Evolutionary conservation across 2,329 filamentous ascomycete genomes (phyloP), one percentile per base, ranked within the genome.

Genomic region (Calonectria pteridis): DNA sequence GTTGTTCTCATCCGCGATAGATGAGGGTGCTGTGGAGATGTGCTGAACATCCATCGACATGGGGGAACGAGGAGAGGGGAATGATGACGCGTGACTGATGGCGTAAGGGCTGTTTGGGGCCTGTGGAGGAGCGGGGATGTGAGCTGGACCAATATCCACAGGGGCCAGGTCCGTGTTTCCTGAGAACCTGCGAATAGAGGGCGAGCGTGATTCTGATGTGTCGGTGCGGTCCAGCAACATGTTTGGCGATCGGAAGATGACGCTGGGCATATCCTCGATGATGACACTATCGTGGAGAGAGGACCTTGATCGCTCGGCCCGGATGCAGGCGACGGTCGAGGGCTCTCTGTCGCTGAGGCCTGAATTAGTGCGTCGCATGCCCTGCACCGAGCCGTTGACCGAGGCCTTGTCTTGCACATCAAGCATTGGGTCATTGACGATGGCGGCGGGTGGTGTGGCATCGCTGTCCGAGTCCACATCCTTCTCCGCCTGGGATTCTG

Each of bases 1-100:
- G 46, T 88, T 91, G 71, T 91, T 93, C 76, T 93, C 93, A 75
- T 95, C 94, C 0, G 91, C 90, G 53, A 93, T 87, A 0, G 94
- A 95, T 1, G 94, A 96, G 7, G 93, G 91, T 3, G 94, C 92
- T 2, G 94, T 95, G 7, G 93, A 94, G 33, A 95, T 90, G 26
- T 93, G 90, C 67, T 94, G 92, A 1, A 91, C 91, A 75, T 96
- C 94, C 69, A 94, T 92, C 5, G 91, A 92, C 83, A 94, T 87
- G 72, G 92, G 87, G 73, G 93, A 90, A 67, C 93, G 90, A 0
- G 94, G 94, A 6, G 94, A 95, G 1, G 93, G 89, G 80, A 92
- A 89, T 0, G 94, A 94, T 0, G 94, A 91, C 64, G 91, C 87
- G 75, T 91, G 89, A 65, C 90, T 89, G 73, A 91, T 90, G 50